Evolutionary conservation across 192 early-diverging fungal genomes (phyloP).

Genomic region (Coemansia sp.): DNA sequence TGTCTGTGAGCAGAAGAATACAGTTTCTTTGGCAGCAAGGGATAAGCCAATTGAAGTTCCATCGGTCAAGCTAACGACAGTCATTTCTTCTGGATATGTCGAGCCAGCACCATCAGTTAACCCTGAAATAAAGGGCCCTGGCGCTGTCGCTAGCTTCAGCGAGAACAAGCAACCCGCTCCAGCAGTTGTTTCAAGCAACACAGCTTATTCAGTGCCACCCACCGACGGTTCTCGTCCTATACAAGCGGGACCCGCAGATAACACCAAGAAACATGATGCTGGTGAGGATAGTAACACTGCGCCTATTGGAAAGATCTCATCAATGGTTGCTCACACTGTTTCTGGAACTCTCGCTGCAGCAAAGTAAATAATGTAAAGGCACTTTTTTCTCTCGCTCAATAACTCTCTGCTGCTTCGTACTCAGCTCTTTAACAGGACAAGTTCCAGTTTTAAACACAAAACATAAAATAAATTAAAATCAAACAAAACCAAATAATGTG

Average conservation of each 20-base stretch:
- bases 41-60: not conserved
- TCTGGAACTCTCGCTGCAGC: slow-evolving; percentile 16
- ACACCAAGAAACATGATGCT: not conserved
- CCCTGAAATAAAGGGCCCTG: not conserved
- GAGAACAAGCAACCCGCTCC: not conserved
- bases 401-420: too few relatives aligned
- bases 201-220: not conserved
- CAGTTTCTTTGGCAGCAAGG: not conserved
- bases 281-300: not conserved
- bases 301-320: slow-evolving; percentile 13
- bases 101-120: not conserved
- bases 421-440: not conserved
- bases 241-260: not conserved
- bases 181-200: not conserved
- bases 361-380: slow-evolving; percentile 13
- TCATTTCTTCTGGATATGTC: not conserved
- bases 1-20: not conserved
- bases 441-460: not conserved
- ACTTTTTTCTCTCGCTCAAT: too few relatives aligned
- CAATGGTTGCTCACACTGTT: slow-evolving; percentile 42
- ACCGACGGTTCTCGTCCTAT: not conserved
- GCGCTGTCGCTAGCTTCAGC: not conserved
- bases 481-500: not conserved
- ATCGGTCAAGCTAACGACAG: not conserved
- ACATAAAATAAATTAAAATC: not conserved